phyloP scores from a whole-genome alignment of 2,329 filamentous ascomycete species.

The Pseudogymnoascus sp. region DNA sequence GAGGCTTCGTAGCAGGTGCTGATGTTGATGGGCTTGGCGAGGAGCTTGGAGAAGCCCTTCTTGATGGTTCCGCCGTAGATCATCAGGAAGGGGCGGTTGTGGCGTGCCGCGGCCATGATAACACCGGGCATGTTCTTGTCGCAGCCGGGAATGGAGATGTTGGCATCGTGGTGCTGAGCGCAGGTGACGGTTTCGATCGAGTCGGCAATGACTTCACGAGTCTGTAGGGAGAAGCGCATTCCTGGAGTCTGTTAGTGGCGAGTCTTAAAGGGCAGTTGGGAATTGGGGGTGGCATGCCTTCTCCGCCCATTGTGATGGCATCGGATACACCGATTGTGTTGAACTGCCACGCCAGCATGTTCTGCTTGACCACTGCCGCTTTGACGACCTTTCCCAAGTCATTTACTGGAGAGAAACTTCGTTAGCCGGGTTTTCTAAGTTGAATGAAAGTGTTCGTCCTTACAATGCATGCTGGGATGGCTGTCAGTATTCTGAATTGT shows the following conservation, averaged over 20 bases:
- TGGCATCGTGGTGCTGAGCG: constrained; percentile 89
- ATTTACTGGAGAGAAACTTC: constrained; percentile 47
- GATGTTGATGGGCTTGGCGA: constrained; percentile 77
- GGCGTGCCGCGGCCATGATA: constrained; percentile 85
- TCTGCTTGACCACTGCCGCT: constrained; percentile 66
- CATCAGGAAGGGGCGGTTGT: constrained; percentile 91
- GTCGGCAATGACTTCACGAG: constrained; percentile 86
- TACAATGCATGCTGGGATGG: constrained; percentile 41
- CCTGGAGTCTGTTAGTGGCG: constrained; percentile 41
- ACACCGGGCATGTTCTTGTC: constrained; percentile 99
- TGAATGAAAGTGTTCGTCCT: constrained; percentile 18
- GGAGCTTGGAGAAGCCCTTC: constrained; percentile 71
- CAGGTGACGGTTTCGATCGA: constrained; percentile 89
- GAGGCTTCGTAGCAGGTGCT: constrained; percentile 81
- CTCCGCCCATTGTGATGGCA: constrained; percentile 90
- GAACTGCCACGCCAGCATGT: constrained; percentile 91
- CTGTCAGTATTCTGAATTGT: constrained; percentile 14
- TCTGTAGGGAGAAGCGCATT: constrained; percentile 89
- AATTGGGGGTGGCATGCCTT: constrained; percentile 47
- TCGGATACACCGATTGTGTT: constrained; percentile 85
- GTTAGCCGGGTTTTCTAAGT: background rate
- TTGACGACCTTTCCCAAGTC: constrained; percentile 86
- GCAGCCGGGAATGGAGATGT: constrained; percentile 92
- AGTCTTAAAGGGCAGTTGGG: background rate
- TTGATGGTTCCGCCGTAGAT: constrained; percentile 89